Conservation (phyloP, 2,329 filamentous ascomycete species). For the Aspergillus phoenicis region DNA sequence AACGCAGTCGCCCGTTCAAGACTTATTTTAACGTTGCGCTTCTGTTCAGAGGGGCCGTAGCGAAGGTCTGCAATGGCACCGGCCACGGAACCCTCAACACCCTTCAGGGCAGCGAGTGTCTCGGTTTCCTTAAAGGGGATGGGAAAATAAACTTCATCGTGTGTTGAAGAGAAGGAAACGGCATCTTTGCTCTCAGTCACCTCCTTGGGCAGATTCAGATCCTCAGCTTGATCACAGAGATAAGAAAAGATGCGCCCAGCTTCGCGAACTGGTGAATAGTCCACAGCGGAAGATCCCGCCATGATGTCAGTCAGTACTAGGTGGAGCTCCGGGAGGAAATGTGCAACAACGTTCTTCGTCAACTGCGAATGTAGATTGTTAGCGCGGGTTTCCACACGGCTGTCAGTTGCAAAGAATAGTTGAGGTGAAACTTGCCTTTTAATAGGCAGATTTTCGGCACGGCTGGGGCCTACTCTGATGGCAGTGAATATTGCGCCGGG, state of each 20-base stretch:
- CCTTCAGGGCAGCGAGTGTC: slow-evolving; percentile 59
- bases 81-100: slow-evolving; percentile 61
- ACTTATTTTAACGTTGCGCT: slow-evolving; percentile 38
- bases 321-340: neutral
- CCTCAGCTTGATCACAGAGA: slow-evolving; percentile 40
- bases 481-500: slow-evolving; percentile 11
- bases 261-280: slow-evolving; percentile 41
- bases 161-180: slow-evolving; percentile 40
- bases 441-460: slow-evolving; percentile 9
- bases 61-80: slow-evolving; percentile 61
- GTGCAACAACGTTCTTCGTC: neutral
- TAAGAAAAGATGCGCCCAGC: slow-evolving; percentile 40
- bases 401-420: slow-evolving; percentile 8
- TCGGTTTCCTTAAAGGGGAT: slow-evolving; percentile 58
- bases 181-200: slow-evolving; percentile 35
- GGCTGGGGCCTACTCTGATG: neutral
- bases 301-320: slow-evolving; percentile 17
- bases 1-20: slow-evolving; percentile 45
- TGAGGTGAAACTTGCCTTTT: slow-evolving; percentile 1
- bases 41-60: slow-evolving; percentile 46
- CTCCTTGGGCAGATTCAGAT: slow-evolving; percentile 35
- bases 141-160: slow-evolving; percentile 44
- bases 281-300: slow-evolving; percentile 17
- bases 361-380: neutral
- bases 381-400: too few species aligned